Base-by-base conservation (phyloP, 805 yeast genomes). In the Danielia reshetovae region DNA sequence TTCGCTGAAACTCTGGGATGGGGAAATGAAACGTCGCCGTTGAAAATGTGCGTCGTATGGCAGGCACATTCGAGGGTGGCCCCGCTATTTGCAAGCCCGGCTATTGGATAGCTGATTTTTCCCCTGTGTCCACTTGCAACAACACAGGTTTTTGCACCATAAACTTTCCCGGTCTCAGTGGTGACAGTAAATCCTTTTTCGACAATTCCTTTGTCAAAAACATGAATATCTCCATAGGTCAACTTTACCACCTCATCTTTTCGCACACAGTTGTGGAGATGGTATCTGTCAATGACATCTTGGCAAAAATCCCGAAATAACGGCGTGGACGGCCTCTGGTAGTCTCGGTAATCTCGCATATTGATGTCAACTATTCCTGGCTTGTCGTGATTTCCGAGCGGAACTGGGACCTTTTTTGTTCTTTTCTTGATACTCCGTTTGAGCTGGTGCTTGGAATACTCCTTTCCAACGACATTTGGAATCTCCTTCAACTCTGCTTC, bases 341-440 rank as follows among this genome's bases (percentile, higher is more conserved):
- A 68, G 42, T 70, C 74, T 22, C 59, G 55, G 55, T 66, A 59
- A 39, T 66, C 70, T 34, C 74, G 45, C 66, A 63, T 61, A 39
- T 68, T 65, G 30, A 68, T 54, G 31, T 64, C 69, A n/a, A 62
- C 51, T n/a, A 62, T 45, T 0, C 69, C 69, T 0, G 61, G 51
- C 9, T 39, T 47, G 35, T 62, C 60, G 24, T 61, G 66, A 24
- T 34, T 34, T 19, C 40, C 58, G 3, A 50, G 32, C 0, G 62
- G 55, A n/a, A n/a, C n/a, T n/a, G n/a, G n/a, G 22, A 18, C 22
- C 25, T 39, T 46, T 17, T 42, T 36, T 24, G 34, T 23, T 21
- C 46, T 43, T 36, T 50, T 54, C 36, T 49, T 48, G 7, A 48
- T 40, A 10, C 48, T 34, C 35, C 57, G 55, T 42, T 66, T 68